Evolutionary conservation across 179 eudicot species (phyloP).

Genomic region (Gypsophila paniculata): DNA sequence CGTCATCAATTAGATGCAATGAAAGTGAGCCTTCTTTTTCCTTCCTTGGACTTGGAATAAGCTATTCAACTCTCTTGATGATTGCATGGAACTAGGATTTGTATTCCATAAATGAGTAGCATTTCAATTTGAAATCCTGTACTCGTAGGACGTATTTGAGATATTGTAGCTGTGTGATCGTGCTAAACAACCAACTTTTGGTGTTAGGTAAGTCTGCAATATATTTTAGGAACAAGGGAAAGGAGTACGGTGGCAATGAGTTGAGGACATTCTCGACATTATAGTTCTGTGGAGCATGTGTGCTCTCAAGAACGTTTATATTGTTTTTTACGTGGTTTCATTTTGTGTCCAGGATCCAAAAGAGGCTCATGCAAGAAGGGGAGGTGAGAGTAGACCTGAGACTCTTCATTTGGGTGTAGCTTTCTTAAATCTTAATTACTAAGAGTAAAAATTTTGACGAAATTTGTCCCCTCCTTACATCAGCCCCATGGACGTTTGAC

Average conservation of each 20-base stretch:
- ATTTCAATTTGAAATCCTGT: background rate
- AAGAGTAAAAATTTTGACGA: constrained; percentile 21
- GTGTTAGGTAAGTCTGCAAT: background rate
- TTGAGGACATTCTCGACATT: too few species aligned
- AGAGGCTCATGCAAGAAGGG: constrained; percentile 99
- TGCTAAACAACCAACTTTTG: background rate
- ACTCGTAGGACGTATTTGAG: background rate
- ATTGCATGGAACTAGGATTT: background rate
- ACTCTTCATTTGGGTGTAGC: constrained; percentile 16
- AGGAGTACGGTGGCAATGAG: background rate
- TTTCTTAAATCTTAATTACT: constrained; percentile 8
- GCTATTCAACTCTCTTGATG: background rate
- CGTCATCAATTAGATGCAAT: constrained; percentile 84
- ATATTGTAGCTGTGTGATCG: background rate
- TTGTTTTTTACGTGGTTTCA: constrained; percentile 13
- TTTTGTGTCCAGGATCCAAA: constrained; percentile 60
- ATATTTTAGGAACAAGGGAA: background rate
- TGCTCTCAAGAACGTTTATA: background rate
- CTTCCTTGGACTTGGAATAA: background rate
- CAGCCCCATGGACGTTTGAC: constrained; percentile 98
- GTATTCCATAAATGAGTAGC: background rate
- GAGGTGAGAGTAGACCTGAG: too few species aligned
- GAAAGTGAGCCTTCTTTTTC: constrained; percentile 51
- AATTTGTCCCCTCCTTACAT: constrained; percentile 26
- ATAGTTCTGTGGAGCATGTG: background rate